A percentile compares a stretch with the other conserved stretches of the same genome.
Conservation (phyloP, 148 eudicot genomes). For the Rhododendron williamsianum region DNA sequence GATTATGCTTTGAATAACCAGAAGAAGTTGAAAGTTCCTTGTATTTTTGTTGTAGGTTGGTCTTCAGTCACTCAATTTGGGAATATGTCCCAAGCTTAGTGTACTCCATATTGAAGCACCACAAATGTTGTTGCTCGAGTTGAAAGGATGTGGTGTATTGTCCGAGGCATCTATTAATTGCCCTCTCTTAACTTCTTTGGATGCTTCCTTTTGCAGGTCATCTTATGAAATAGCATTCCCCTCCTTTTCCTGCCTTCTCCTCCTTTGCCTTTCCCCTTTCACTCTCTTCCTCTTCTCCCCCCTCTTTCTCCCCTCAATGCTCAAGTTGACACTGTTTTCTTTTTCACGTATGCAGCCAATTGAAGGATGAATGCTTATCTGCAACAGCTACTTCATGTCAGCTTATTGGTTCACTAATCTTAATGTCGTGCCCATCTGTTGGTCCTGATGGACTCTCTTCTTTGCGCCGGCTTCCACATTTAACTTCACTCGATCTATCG, state of each 20-base stretch:
- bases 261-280: neutral
- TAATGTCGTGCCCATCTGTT: conserved; percentile 93
- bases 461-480: conserved; percentile 50
- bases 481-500: conserved; percentile 86
- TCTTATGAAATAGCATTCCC: neutral
- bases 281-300: neutral
- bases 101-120: conserved; percentile 72
- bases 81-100: conserved; percentile 87
- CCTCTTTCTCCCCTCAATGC: neutral
- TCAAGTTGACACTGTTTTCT: conserved; percentile 8
- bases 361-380: conserved; percentile 78
- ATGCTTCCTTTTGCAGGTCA: conserved; percentile 98
- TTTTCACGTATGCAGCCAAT: conserved; percentile 56
- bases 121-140: conserved; percentile 71
- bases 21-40: conserved; percentile 5
- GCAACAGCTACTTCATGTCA: conserved; percentile 83
- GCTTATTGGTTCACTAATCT: conserved; percentile 68
- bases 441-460: conserved; percentile 81
- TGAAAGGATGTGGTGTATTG: conserved; percentile 95
- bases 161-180: conserved; percentile 80
- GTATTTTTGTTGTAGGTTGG: conserved; percentile 56
- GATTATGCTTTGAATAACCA: neutral
- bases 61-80: conserved; percentile 81
- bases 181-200: conserved; percentile 79
- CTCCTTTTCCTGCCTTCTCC: neutral